phyloP scores from a whole-genome alignment of 495 filamentous ascomycete genomes.

The Pseudevernia furfuracea region DNA sequence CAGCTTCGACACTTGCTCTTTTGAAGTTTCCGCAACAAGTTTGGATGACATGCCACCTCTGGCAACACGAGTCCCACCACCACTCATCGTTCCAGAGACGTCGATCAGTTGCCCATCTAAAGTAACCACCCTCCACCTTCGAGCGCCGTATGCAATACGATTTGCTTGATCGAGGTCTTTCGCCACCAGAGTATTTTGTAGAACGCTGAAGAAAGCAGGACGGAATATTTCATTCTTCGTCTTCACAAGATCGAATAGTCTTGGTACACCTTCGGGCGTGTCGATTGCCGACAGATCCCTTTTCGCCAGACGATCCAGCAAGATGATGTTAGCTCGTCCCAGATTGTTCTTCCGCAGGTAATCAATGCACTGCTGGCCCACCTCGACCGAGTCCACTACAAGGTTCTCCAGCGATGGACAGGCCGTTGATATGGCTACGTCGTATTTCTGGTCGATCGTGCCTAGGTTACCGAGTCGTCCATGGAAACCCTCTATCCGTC shows the following conservation, averaged over 20 bases:
- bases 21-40: constrained; percentile 71
- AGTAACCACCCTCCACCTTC: constrained; percentile 91
- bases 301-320: constrained; percentile 73
- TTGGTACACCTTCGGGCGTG: constrained; percentile 85
- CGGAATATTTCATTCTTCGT: constrained; percentile 78
- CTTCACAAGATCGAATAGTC: constrained; percentile 87
- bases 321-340: constrained; percentile 94
- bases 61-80: constrained; percentile 82
- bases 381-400: constrained; percentile 89
- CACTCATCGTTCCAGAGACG: constrained; percentile 95
- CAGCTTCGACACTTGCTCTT: constrained; percentile 79
- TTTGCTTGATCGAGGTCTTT: constrained; percentile 90
- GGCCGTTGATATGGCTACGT: constrained; percentile 93
- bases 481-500: constrained; percentile 93
- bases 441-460: constrained; percentile 89
- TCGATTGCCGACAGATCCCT: constrained; percentile 69
- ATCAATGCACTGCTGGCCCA: constrained; percentile 94
- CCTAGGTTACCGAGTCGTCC: constrained; percentile 91
- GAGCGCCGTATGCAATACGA: constrained; percentile 87
- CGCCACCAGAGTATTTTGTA: constrained; percentile 89
- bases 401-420: constrained; percentile 88
- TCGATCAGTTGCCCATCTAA: constrained; percentile 93
- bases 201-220: constrained; percentile 89
- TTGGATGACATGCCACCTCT: constrained; percentile 94
- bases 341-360: constrained; percentile 95